Evolutionary conservation across 2,329 filamentous ascomycete genomes (phyloP).

Genomic region (Lachnellula willkommii): DNA sequence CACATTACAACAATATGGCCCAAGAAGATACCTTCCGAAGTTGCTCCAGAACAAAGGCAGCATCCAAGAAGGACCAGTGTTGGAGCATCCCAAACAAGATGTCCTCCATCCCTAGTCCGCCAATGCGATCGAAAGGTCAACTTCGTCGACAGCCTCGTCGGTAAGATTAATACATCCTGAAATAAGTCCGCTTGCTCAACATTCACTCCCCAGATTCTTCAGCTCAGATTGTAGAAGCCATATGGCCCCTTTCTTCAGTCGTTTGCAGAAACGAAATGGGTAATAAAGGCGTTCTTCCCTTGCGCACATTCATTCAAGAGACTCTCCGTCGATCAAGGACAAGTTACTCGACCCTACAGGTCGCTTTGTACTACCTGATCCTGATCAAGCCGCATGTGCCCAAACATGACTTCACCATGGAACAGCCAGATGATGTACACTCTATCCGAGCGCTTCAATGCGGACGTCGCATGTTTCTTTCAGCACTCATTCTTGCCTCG

Average conservation of each 20-base stretch:
- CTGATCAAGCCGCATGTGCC: conserved; percentile 89
- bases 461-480: conserved; percentile 94
- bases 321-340: conserved; percentile 90
- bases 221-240: conserved; percentile 92
- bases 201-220: conserved; percentile 69
- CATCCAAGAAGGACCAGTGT: conserved; percentile 55
- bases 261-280: conserved; percentile 68
- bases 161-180: conserved; percentile 56
- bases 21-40: conserved; percentile 36
- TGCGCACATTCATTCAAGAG: conserved; percentile 96
- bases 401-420: conserved; percentile 76
- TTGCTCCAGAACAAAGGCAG: conserved; percentile 59
- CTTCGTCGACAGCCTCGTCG: conserved; percentile 95
- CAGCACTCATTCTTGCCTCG: conserved; percentile 89
- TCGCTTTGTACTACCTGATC: conserved; percentile 92
- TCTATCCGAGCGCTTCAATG: conserved; percentile 81
- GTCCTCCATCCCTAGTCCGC: conserved; percentile 71
- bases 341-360: conserved; percentile 95
- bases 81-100: conserved; percentile 51
- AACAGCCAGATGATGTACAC: conserved; percentile 69
- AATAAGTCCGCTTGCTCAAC: conserved; percentile 33
- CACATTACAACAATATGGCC: conserved; percentile 30
- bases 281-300: conserved; percentile 73
- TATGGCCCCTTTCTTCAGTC: conserved; percentile 88
- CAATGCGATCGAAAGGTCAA: conserved; percentile 89